These are phyloP conservation scores for Chaetomium tenue DNA, from an alignment of 495 filamentous ascomycete species.

Conservation along the genomic window DNA sequence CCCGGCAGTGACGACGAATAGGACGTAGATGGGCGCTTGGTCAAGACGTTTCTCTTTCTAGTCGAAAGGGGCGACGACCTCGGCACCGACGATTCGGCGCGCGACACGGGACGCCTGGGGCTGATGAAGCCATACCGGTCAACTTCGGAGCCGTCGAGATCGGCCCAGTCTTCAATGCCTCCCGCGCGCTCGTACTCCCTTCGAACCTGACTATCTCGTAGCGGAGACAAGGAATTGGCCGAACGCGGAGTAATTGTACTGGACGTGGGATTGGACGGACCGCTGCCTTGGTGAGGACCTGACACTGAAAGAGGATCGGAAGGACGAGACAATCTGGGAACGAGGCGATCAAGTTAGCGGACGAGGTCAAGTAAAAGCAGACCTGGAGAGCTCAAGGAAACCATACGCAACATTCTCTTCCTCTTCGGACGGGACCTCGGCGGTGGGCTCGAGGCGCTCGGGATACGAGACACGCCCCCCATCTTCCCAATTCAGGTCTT, in stretches of 20 bases:
- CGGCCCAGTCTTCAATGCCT: slow-evolving; percentile 93
- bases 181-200: slow-evolving; percentile 60
- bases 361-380: background rate
- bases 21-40: slow-evolving; percentile 40
- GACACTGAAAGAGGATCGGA: slow-evolving; percentile 24
- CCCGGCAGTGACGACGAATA: slow-evolving; percentile 40
- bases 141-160: slow-evolving; percentile 80
- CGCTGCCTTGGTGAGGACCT: slow-evolving; percentile 16
- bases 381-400: slow-evolving; percentile 46
- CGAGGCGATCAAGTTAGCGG: slow-evolving; percentile 11
- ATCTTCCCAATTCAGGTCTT: slow-evolving; percentile 57
- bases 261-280: slow-evolving; percentile 20
- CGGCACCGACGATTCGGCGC: slow-evolving; percentile 38
- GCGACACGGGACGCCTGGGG: slow-evolving; percentile 42
- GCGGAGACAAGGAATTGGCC: slow-evolving; percentile 45
- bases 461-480: slow-evolving; percentile 48
- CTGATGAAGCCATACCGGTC: slow-evolving; percentile 94
- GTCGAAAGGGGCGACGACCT: slow-evolving; percentile 36
- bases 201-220: slow-evolving; percentile 37
- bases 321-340: slow-evolving; percentile 19
- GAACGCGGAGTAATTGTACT: slow-evolving; percentile 34
- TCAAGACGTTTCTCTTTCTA: slow-evolving; percentile 43
- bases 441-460: slow-evolving; percentile 47
- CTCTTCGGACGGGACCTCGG: slow-evolving; percentile 49
- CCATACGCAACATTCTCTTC: slow-evolving; percentile 54